phyloP scores from a whole-genome alignment of 2,329 filamentous ascomycete species.

The Neobulgaria alba region DNA sequence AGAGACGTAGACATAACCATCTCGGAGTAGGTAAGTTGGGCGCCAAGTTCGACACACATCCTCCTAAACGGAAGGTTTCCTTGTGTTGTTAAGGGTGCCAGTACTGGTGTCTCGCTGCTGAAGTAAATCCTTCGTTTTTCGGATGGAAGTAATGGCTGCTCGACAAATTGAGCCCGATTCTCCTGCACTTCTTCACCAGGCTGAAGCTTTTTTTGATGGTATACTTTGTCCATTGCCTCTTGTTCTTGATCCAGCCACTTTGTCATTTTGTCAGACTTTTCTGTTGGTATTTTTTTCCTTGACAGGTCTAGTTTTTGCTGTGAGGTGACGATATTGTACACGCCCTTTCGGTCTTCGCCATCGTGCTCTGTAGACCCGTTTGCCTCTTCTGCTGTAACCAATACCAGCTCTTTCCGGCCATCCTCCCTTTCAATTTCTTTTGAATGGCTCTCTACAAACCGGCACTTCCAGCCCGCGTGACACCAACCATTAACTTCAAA shows the following conservation, averaged over 20 bases:
- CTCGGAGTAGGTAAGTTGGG: conserved; percentile 92
- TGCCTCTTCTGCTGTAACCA: conserved; percentile 40
- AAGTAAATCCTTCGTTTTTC: conserved; percentile 95
- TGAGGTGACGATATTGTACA: conserved; percentile 66
- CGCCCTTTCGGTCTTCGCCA: conserved; percentile 43
- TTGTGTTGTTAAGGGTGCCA: conserved; percentile 94
- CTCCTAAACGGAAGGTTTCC: conserved; percentile 92
- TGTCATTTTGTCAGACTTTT: conserved; percentile 67
- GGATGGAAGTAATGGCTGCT: conserved; percentile 79
- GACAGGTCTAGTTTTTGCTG: conserved; percentile 66
- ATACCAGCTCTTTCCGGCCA: conserved; percentile 71
- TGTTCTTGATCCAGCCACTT: conserved; percentile 67
- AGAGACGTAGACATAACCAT: conserved; percentile 93
- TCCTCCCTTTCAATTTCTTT: conserved; percentile 69
- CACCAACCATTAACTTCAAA: conserved; percentile 72
- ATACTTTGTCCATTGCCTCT: conserved; percentile 39
- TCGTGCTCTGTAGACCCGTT: conserved; percentile 21
- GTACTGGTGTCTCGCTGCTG: conserved; percentile 79
- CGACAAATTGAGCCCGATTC: conserved; percentile 70
- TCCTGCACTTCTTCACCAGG: conserved; percentile 47
- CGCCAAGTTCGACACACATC: conserved; percentile 80
- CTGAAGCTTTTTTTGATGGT: conserved; percentile 35
- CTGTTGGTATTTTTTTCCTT: conserved; percentile 61
- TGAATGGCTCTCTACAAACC: conserved; percentile 82
- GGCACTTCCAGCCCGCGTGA: conserved; percentile 84